phyloP scores from a whole-genome alignment of 345 rosid genomes.

The Aegle marmelos region DNA sequence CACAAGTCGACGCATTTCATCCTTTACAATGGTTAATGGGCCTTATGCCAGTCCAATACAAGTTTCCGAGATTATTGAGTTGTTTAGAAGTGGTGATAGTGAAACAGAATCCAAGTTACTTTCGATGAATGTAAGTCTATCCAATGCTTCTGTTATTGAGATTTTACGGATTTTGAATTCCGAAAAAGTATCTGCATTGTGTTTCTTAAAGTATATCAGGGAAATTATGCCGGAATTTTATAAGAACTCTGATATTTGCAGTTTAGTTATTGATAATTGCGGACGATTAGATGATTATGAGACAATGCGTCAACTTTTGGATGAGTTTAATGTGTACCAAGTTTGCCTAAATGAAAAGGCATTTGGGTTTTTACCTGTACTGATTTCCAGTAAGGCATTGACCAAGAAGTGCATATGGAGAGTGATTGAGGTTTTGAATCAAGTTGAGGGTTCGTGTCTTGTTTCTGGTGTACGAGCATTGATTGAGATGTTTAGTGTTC shows the following conservation, averaged over 20 bases:
- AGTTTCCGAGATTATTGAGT: conserved; percentile 21
- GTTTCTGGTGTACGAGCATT: conserved; percentile 38
- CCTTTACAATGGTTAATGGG: not conserved
- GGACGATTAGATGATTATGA: conserved; percentile 41
- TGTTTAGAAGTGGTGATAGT: conserved; percentile 22
- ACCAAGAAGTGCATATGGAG: conserved; percentile 21
- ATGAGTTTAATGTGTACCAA: conserved; percentile 21
- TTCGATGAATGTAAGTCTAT: conserved; percentile 27
- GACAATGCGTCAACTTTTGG: conserved; percentile 26
- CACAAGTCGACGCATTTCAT: not conserved
- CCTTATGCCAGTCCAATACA: conserved; percentile 7
- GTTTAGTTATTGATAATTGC: conserved; percentile 51
- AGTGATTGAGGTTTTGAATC: conserved; percentile 31
- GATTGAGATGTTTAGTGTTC: conserved; percentile 34
- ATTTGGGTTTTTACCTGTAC: conserved; percentile 34
- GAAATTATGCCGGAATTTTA: conserved; percentile 23
- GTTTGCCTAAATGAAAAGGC: conserved; percentile 37
- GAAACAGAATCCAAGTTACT: conserved; percentile 37
- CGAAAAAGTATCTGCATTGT: conserved; percentile 35
- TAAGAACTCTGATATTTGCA: conserved; percentile 31
- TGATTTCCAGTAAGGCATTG: conserved; percentile 16
- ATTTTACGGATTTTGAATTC: conserved; percentile 32
- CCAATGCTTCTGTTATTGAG: conserved; percentile 17
- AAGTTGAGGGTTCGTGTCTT: conserved; percentile 35
- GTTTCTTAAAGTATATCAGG: conserved; percentile 41